Evolutionary conservation across 129 eudicot species (phyloP), one percentile per base, ranked within the genome.

Genomic region (Deinandra increscens): DNA sequence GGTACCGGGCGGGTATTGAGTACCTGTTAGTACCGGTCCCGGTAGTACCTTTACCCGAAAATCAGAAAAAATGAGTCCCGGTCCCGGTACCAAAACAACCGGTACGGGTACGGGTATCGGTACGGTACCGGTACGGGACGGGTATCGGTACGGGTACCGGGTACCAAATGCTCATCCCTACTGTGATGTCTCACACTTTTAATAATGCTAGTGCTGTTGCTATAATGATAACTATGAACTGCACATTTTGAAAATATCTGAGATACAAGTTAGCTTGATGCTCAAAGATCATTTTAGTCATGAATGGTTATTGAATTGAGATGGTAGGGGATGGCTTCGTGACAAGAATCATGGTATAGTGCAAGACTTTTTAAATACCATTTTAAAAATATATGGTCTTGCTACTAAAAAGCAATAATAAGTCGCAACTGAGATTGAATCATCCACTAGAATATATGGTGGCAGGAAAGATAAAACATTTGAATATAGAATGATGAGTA

Each of bases 221-320:
- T 33, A 31, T 59, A 34, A 20, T 4, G 13, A 33, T 20, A 37
- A 37, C 4, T 20, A 70, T 54, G 51, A 70, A 33, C 33, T 33
- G 31, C 20, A 13, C 34, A 22, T 34, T 33, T 3, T 4, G 33
- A 50, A 51, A 68, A 60, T 18, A 12, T 36, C 42, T 5, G 22
- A 51, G 45, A 12, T 22, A 33, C 22, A 50, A 6, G 13, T 36
- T 68, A 10, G 74, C 49, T 70, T 54, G 65, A 54, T 54, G 51
- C 74, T 70, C 9, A 22, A 54, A 54, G 53, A 36, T 36, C 26
- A 55, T 9, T 22, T 13, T 26, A n/a, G 29, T 23, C 66, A 14
- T 53, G 22, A 12, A 38, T n/a, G 12, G 44, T n/a, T 53, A 42
- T 23, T 38, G 41, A 56, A 55, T 55, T 20, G 20, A 38, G 74